Conservation (phyloP, 495 filamentous ascomycete species). For the Aeminium ludgeri region DNA sequence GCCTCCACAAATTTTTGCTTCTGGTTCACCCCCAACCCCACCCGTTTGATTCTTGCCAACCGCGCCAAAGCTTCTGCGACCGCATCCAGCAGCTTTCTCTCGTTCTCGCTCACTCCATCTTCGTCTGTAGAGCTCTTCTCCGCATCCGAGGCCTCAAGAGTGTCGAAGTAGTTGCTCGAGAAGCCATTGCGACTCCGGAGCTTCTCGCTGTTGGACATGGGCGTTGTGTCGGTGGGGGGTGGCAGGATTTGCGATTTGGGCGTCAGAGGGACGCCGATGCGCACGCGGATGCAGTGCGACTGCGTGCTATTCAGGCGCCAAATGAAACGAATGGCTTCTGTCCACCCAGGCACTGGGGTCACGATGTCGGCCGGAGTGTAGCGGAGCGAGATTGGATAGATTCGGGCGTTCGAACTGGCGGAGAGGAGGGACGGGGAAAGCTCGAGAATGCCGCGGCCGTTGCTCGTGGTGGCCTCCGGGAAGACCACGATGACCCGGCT, state of each 20-base stretch:
- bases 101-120: slow-evolving; percentile 33
- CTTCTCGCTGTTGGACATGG: slow-evolving; percentile 14
- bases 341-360: slow-evolving; percentile 59
- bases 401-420: slow-evolving; percentile 43
- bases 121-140: slow-evolving; percentile 20
- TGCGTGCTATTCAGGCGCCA: slow-evolving; percentile 75
- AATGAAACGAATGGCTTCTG: slow-evolving; percentile 45
- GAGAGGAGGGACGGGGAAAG: slow-evolving; percentile 57
- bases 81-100: slow-evolving; percentile 48
- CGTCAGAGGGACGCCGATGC: slow-evolving; percentile 42
- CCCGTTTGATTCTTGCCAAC: slow-evolving; percentile 76
- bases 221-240: slow-evolving; percentile 3
- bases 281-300: slow-evolving; percentile 76
- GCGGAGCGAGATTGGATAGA: slow-evolving; percentile 78
- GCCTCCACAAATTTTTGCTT: slow-evolving; percentile 64
- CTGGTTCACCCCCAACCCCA: slow-evolving; percentile 64
- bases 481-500: slow-evolving; percentile 65
- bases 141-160: slow-evolving; percentile 18
- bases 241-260: no score
- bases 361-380: slow-evolving; percentile 81
- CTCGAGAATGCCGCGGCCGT: slow-evolving; percentile 77
- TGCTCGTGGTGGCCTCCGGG: slow-evolving; percentile 86
- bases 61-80: slow-evolving; percentile 78
- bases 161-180: slow-evolving; percentile 35
- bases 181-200: slow-evolving; percentile 12